Conservation (phyloP, 257 asterid genomes). For the Striga asiatica region DNA sequence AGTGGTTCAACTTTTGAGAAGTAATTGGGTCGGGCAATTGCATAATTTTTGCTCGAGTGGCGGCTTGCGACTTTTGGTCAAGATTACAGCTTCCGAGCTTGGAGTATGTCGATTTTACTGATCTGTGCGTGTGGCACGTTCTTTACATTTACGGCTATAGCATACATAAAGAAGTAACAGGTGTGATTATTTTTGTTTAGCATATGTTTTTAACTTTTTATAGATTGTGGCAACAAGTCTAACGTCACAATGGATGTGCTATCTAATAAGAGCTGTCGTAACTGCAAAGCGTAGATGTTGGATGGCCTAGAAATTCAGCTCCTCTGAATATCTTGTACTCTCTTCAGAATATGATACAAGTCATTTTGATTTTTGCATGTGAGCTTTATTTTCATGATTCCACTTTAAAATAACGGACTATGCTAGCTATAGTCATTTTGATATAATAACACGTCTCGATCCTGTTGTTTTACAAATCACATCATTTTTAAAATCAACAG, state of each 20-base stretch:
- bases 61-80: slow-evolving; percentile 3
- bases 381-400: background rate
- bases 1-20: background rate
- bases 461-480: too few relatives aligned
- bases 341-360: background rate
- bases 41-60: too few relatives aligned
- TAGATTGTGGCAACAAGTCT: slow-evolving; percentile 4
- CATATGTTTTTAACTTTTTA: slow-evolving; percentile 6
- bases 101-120: background rate
- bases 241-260: background rate
- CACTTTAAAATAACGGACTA: too few relatives aligned
- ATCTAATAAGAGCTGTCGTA: slow-evolving; percentile 4
- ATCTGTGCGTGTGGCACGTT: too few relatives aligned
- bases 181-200: background rate
- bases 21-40: background rate
- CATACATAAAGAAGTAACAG: background rate
- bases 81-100: background rate
- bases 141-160: background rate
- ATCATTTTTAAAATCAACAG: too few relatives aligned
- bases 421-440: too few relatives aligned
- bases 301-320: background rate
- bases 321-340: background rate
- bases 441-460: too few relatives aligned
- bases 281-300: background rate
- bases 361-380: background rate